Base-by-base conservation (phyloP, 2,329 filamentous ascomycete species). In the Xylogone sp. region DNA sequence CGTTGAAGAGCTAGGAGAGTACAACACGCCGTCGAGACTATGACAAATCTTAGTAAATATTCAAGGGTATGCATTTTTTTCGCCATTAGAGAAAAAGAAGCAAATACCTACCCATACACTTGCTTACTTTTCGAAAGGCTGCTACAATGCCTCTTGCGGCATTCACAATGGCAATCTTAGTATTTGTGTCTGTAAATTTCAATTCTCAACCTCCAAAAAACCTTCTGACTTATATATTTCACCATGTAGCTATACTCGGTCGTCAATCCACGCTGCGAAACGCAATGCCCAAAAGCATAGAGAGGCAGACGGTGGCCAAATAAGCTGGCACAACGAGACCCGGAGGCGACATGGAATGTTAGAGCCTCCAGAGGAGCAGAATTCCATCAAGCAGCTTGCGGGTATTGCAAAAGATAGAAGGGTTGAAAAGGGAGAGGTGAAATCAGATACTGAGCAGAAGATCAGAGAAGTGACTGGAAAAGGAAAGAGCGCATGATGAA, bases 211-310 rank as follows among this genome's bases (percentile, higher is more conserved):
- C 29, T 42, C 21, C 21, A 21, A 9, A 19, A 19, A 10, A 10
- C 13, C 42, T 42, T 12, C n/a, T 45, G 12, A n/a, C 9, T 19
- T 13, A 12, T 2, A 27, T 22, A 29, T 76, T 46, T 63, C 85
- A 20, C 74, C 84, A 27, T 81, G 79, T 65, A 68, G 69, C 42
- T 88, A 88, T 68, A 75, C 83, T 22, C 71, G 84, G 47, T 84
- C 78, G 8, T 84, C 80, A 21, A 88, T 88, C 55, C 74, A 77
- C 54, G 79, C 83, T 21, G 86, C 86, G 2, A 86, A 86, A 59
- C 73, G 78, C 45, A 86, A 87, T 56, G 84, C 84, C 0, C 75
- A 82, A 58, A 71, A 73, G 55, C 78, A 82, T 49, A 71, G 82
- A 45, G 76, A 82, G 58, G 78, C 76, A 39, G 78, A 82, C 54